These are phyloP conservation scores for Chaetomidium leptoderma DNA, from an alignment of 495 filamentous ascomycete species.

Conservation along the genomic window DNA sequence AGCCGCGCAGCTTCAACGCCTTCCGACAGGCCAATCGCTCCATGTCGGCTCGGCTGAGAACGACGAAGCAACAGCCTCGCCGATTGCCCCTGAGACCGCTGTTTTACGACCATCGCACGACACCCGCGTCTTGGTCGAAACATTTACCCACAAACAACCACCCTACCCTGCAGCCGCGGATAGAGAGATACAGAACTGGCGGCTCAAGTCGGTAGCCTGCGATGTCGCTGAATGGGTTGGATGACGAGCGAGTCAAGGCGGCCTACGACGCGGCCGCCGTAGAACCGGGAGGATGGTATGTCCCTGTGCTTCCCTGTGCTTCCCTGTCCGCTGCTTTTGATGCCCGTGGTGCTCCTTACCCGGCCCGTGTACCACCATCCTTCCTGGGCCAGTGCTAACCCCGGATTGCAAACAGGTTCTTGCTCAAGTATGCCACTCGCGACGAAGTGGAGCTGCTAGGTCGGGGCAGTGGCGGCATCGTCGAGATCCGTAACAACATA, in stretches of 20 bases:
- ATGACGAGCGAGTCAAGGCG: slow-evolving; percentile 72
- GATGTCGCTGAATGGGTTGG: slow-evolving; percentile 98
- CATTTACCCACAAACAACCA: slow-evolving; percentile 18
- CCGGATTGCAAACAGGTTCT: slow-evolving; percentile 60
- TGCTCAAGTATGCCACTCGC: slow-evolving; percentile 84
- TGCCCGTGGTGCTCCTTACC: background rate
- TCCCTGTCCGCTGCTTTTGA: slow-evolving; percentile 2
- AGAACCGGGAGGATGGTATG: slow-evolving; percentile 95
- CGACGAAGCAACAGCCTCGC: slow-evolving; percentile 14
- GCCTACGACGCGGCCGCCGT: slow-evolving; percentile 74
- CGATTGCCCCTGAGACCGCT: slow-evolving; percentile 19
- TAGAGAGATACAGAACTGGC: slow-evolving; percentile 7
- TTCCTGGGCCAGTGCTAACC: slow-evolving; percentile 15
- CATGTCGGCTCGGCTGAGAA: slow-evolving; percentile 17
- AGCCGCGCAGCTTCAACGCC: slow-evolving; percentile 15
- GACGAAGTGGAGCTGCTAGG: slow-evolving; percentile 81
- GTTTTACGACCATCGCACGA: slow-evolving; percentile 11
- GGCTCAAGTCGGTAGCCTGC: slow-evolving; percentile 21
- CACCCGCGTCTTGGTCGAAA: slow-evolving; percentile 15
- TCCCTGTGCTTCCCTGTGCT: background rate
- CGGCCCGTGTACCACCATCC: background rate
- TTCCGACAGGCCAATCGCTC: slow-evolving; percentile 17
- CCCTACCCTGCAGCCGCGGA: slow-evolving; percentile 22
- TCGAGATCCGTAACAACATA: slow-evolving; percentile 74
- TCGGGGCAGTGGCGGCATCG: slow-evolving; percentile 76